Base-by-base conservation (phyloP, 2,329 filamentous ascomycete species). In the Aspergillus sp. region DNA sequence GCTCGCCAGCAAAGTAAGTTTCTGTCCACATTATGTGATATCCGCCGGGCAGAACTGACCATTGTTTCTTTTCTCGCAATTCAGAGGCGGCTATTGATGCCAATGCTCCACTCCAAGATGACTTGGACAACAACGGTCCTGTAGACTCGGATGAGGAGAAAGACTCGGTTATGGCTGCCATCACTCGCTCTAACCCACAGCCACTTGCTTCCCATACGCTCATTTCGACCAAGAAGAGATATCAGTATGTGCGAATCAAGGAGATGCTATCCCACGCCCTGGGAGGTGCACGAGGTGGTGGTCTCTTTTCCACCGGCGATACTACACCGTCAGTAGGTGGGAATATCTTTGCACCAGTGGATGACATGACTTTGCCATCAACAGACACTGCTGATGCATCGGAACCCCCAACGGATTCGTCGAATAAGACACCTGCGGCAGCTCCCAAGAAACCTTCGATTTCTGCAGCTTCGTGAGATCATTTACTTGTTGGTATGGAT, bases 111-210 rank as follows among this genome's bases (percentile, higher is more conserved):
- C 70, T 93, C 12, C 88, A 91, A 56, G 90, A 96, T 50, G 88
- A 91, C 47, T 80, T 90, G 57, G 88, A 94, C 37, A 80, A 80
- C 45, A 88, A 88, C 48, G 83, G 82, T 5, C 86, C 88, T 1
- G 81, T 98, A 32, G 93, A 98, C 65, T 93, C 88, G 2, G 93
- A 98, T 61, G 93, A 97, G 71, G 93, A 98, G 67, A 89, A 88
- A 40, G 85, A 90, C 39, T 78, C 85, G 0, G 88, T 97, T 40
- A 95, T 97, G 89, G 75, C 79, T 29, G 87, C 88, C 11, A 65
- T 91, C 42, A 75, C 82, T 26, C 81, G 82, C 42, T 89, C 88
- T 70, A 83, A 82, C 35, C 90, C 91, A 0, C 82, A 85, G 50
- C 90, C 91, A 0, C 71, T 95, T 5, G 78, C 88, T 27, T 81